Percentiles rank a stretch among this genome's conserved stretches.
Conservation (phyloP, 2,329 filamentous ascomycete species). For the Aureobasidium sp. region DNA sequence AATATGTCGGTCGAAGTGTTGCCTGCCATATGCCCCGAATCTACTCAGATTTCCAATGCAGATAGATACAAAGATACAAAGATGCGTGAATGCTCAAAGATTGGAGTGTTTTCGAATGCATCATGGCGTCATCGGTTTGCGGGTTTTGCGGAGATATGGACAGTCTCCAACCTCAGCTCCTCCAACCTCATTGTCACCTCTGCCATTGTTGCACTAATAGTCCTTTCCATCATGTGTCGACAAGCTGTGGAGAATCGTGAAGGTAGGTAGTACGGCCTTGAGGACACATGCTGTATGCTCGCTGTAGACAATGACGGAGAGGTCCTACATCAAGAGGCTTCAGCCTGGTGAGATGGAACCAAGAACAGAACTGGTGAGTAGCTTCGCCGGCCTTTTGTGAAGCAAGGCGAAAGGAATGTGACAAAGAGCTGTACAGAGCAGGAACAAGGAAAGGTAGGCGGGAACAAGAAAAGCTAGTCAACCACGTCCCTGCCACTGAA, state of each 20-base stretch:
- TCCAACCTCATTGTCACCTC: background rate
- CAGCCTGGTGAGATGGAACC: background rate
- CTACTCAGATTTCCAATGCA: too few relatives aligned
- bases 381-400: background rate
- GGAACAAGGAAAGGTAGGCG: background rate
- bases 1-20: constrained; percentile 7
- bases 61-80: background rate
- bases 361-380: background rate
- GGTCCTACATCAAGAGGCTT: background rate
- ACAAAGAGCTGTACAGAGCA: background rate
- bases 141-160: background rate
- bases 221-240: background rate
- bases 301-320: background rate
- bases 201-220: background rate
- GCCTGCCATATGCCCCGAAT: background rate
- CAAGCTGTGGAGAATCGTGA: too few relatives aligned
- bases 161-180: background rate
- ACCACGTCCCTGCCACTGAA: background rate
- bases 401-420: background rate
- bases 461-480: background rate
- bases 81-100: background rate
- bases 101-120: background rate
- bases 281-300: background rate
- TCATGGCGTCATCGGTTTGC: constrained; percentile 1
- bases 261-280: background rate